Evolutionary conservation across 108 stramenopile species (phyloP), one percentile per base, ranked within the genome.

Genomic region (Nannochloropsis salina): DNA sequence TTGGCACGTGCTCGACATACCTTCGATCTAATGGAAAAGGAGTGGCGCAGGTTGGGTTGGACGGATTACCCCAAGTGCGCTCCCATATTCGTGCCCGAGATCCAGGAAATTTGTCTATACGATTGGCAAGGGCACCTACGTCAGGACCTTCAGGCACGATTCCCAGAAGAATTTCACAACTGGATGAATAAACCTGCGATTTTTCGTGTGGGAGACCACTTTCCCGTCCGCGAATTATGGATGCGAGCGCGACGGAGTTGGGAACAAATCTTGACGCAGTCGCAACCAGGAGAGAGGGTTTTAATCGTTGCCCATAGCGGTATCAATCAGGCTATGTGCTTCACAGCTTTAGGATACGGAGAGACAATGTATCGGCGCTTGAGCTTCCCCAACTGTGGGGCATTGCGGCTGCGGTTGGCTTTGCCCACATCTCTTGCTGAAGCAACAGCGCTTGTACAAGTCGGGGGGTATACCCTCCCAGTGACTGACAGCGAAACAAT

Each of bases 191-290:
- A 81, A 2, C 81, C 81, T 5, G 81, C 81, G 31, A 9, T 40
- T n/a, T 81, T 81, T 40, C 31, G 81, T 22, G 12, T 81, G 22
- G 81, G 81, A 11, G 15, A 41, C 22, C 81, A 41, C 81, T 81
- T 5, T 22, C 81, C 81, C 11, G 40, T 81, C 6, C 81, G 81
- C 81, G 81, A 81, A 40, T 40, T 81, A 40, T 81, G 81, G 81
- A 41, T 11, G 40, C 81, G 81, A 40, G 81, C 81, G 22, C 11
- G 31, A 40, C 40, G 40, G 81, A 40, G 40, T 12, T 81, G 81
- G 81, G 81, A 81, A 8, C 11, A 12, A 40, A 81, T 81, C 61
- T 74, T 74, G 61, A n/a, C 61, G 61, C 61, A 74, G 6, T 74
- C 61, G 20, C 15, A 74, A 74, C 61, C 61, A n/a, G 4, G 4